These are phyloP conservation scores for Elasticomyces elasticus DNA, from an alignment of 495 filamentous ascomycete genomes.

Conservation along the genomic window DNA sequence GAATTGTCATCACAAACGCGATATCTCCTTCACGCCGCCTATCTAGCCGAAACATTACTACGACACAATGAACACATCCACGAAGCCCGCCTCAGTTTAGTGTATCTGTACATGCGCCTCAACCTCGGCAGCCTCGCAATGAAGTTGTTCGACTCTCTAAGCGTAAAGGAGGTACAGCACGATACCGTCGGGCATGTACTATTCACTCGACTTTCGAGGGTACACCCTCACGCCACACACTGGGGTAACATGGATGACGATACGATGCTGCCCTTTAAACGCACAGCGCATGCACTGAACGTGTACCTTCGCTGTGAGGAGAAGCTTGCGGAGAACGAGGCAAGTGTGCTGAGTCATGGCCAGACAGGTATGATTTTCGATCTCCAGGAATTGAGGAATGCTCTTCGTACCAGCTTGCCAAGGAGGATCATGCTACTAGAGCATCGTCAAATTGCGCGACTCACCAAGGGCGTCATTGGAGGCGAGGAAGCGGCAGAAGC, in stretches of 20 bases:
- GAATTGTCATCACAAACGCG: not conserved
- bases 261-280: conserved; percentile 4
- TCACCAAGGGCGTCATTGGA: not conserved
- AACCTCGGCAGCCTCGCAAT: conserved; percentile 17
- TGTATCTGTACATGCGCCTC: conserved; percentile 22
- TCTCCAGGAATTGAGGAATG: conserved; percentile 14
- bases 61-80: conserved; percentile 9
- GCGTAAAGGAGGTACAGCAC: conserved; percentile 21
- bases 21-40: conserved; percentile 15
- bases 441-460: conserved; percentile 11
- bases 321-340: conserved; percentile 12
- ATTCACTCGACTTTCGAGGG: conserved; percentile 19
- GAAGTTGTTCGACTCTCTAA: conserved; percentile 14
- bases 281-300: not conserved
- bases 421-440: conserved; percentile 11
- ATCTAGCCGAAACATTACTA: conserved; percentile 12
- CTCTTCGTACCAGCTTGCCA: conserved; percentile 4
- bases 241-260: not conserved
- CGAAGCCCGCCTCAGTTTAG: conserved; percentile 13
- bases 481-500: not conserved
- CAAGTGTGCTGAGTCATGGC: conserved; percentile 8
- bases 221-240: conserved; percentile 11
- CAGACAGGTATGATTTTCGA: conserved; percentile 22
- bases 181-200: conserved; percentile 22
- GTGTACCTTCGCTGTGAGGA: conserved; percentile 13